phyloP scores from a whole-genome alignment of 2,329 filamentous ascomycete genomes.

The Ophiostoma triangulosporum region DNA sequence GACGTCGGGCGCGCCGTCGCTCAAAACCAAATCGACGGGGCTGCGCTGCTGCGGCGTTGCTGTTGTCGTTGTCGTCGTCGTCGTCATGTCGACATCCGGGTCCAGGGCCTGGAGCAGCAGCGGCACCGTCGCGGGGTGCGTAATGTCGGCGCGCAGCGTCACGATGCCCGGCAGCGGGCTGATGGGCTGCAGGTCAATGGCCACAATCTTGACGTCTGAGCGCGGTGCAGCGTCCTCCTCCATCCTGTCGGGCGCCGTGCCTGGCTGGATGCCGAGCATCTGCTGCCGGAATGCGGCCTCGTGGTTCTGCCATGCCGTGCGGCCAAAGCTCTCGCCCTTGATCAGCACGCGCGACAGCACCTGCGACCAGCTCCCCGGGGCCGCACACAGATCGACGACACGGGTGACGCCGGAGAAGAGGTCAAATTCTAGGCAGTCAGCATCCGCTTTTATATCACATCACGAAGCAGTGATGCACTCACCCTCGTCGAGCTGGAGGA shows the following conservation, averaged over 20 bases:
- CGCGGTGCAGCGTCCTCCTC: slow-evolving; percentile 25
- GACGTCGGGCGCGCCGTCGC: slow-evolving; percentile 90
- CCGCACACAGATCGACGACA: slow-evolving; percentile 91
- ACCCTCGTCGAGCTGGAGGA: slow-evolving; percentile 85
- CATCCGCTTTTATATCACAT: not conserved
- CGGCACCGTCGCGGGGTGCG: slow-evolving; percentile 87
- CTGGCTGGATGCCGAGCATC: slow-evolving; percentile 31
- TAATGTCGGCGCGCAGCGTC: slow-evolving; percentile 89
- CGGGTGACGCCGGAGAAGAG: slow-evolving; percentile 81
- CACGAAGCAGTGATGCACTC: slow-evolving; percentile 3
- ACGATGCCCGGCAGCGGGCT: slow-evolving; percentile 84
- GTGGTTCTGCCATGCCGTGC: slow-evolving; percentile 75
- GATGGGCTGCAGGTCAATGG: slow-evolving; percentile 94
- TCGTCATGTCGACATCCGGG: slow-evolving; percentile 26
- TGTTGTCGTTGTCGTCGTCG: too few species aligned
- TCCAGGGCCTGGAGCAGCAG: slow-evolving; percentile 77
- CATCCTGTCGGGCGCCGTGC: not conserved
- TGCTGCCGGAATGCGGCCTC: slow-evolving; percentile 52
- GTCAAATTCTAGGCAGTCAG: slow-evolving; percentile 58
- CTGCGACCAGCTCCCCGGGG: slow-evolving; percentile 94
- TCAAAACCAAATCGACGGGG: slow-evolving; percentile 85
- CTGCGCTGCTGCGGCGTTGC: too few species aligned
- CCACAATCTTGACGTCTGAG: slow-evolving; percentile 78
- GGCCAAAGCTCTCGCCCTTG: slow-evolving; percentile 81
- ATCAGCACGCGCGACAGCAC: slow-evolving; percentile 88